Base-by-base conservation (phyloP, 805 yeast genomes). In the Candida gorgasii region DNA sequence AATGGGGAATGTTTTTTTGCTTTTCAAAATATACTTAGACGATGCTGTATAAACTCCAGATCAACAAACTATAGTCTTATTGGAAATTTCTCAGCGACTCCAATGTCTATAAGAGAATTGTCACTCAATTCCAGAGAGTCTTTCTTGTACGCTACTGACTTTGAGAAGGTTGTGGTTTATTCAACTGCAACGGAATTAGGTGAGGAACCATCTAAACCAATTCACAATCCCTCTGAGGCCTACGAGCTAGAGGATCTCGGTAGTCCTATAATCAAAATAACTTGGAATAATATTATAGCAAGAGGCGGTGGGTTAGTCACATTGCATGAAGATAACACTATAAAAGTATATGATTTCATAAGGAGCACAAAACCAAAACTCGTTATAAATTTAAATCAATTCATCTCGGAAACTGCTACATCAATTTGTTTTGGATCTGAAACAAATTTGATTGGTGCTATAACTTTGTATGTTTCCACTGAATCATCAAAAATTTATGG, bases 91-190 rank as follows among this genome's bases (percentile, higher is more conserved):
- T 43, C 38, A 23, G 2, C 19, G 16, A 32, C 37, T 7, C 28
- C 28, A 3, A 65, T 63, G 43, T 56, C 55, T 14, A 67, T 75
- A 20, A 45, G 50, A 3, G 59, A 61, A 0, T 38, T 78, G 15
- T 51, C 52, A 15, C 44, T 73, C 40, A 78, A 78, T 52, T 43
- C 52, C 4, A 53, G 67, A 27, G 79, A 75, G 3, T 62, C 70
- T 0, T 55, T 71, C 4, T 44, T 79, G 38, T 80, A 36, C 19
- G 34, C 48, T 17, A 45, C 49, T 2, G 49, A 45, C 16, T 42
- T 27, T 19, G n/a, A 26, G 4, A 32, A 42, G 9, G 40, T 48
- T 7, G 45, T 45, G 12, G 40, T 48, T 5, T 41, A 48, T 15
- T 42, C 35, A 5, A 32, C 31, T 5, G 26, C 30, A 8, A 8